phyloP scores from a whole-genome alignment of 441 rosid genomes.

The Raphanus hybrid region DNA sequence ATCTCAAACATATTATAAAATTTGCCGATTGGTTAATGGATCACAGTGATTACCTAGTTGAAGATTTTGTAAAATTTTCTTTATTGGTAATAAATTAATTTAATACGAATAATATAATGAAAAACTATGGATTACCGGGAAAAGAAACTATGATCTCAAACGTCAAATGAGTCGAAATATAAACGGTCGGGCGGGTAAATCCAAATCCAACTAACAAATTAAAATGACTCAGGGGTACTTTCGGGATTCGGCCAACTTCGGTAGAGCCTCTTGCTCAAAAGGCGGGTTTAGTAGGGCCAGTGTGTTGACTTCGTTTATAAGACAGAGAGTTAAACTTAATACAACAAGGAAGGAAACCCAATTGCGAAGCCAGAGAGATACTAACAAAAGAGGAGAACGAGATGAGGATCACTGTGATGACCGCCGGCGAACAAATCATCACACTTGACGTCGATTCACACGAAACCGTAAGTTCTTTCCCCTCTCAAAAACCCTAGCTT shows the following conservation, averaged over 20 bases:
- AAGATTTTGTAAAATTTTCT: too few relatives aligned
- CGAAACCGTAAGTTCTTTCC: conserved; percentile 67
- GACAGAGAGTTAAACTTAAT: background rate
- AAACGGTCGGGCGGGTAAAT: background rate
- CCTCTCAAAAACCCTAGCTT: conserved; percentile 30
- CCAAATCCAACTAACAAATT: background rate
- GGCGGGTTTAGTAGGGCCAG: background rate
- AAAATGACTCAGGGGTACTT: conserved; percentile 14
- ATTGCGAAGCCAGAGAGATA: conserved; percentile 24
- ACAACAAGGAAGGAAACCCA: conserved; percentile 13
- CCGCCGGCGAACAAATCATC: conserved; percentile 86
- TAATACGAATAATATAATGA: too few relatives aligned
- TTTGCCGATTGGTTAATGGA: too few relatives aligned
- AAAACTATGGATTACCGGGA: too few relatives aligned
- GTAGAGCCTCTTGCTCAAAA: background rate
- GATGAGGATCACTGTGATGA: conserved; percentile 94
- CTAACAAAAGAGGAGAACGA: conserved; percentile 23
- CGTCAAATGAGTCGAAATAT: too few relatives aligned
- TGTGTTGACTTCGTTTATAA: background rate
- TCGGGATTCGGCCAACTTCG: background rate
- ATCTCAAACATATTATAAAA: too few relatives aligned
- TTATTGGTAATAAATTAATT: too few relatives aligned
- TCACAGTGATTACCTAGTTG: too few relatives aligned
- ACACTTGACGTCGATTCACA: conserved; percentile 80
- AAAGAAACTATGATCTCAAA: too few relatives aligned